These are phyloP conservation scores for Ustilago lituana DNA, from an alignment of 1,284 basidiomycete genomes.

Conservation along the genomic window DNA sequence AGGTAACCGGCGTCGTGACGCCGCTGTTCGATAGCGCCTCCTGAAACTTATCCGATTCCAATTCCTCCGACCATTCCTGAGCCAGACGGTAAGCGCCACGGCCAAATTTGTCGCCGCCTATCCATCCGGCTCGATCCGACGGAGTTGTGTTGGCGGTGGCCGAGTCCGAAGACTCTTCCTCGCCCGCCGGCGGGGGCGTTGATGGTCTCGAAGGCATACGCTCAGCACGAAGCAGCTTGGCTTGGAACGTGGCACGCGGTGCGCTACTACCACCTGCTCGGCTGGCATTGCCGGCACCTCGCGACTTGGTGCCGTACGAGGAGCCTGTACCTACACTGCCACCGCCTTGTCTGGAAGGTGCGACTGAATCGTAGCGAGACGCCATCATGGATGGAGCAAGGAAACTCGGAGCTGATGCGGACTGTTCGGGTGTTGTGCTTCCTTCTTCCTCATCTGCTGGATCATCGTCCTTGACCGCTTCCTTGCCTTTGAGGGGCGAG, in stretches of 20 bases:
- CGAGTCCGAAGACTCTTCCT: conserved; percentile 33
- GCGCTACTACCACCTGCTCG: conserved; percentile 27
- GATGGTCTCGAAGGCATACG: conserved; percentile 44
- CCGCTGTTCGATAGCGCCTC: conserved; percentile 45
- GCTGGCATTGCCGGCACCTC: conserved; percentile 19
- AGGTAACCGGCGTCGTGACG: conserved; percentile 44
- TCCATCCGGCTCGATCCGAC: conserved; percentile 44
- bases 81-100: conserved; percentile 36
- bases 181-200: conserved; percentile 25
- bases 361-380: conserved; percentile 39
- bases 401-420: conserved; percentile 31
- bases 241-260: conserved; percentile 44
- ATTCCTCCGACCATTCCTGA: conserved; percentile 40
- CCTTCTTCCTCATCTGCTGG: conserved; percentile 13
- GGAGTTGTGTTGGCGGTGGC: conserved; percentile 32
- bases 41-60: conserved; percentile 41
- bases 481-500: conserved; percentile 33
- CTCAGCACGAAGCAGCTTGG: conserved; percentile 42
- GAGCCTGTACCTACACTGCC: conserved; percentile 36
- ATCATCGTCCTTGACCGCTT: conserved; percentile 20
- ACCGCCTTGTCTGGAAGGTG: conserved; percentile 41
- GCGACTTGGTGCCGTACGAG: conserved; percentile 36
- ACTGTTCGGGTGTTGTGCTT: conserved; percentile 23
- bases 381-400: conserved; percentile 31
- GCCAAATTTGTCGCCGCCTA: conserved; percentile 46